Percentiles rank a stretch among this genome's conserved stretches.
Evolutionary conservation across 306 rosid genomes (phyloP).

Genomic region (Cucurbita argyrosperma): DNA sequence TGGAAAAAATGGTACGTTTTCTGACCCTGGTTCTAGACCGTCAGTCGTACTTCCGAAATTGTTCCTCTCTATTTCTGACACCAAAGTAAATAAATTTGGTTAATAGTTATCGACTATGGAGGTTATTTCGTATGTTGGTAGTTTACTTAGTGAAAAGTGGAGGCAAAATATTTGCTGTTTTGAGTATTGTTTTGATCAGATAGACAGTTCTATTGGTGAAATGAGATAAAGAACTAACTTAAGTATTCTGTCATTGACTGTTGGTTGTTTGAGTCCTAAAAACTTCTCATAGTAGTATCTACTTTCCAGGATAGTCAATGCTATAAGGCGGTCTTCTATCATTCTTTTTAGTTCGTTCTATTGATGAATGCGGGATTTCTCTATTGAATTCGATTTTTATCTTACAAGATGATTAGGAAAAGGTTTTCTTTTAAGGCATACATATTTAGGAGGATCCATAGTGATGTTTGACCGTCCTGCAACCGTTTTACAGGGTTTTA

Average conservation of each 20-base stretch:
- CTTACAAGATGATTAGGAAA: neutral
- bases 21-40: neutral
- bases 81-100: neutral
- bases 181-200: neutral
- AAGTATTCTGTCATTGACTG: neutral
- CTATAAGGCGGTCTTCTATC: neutral
- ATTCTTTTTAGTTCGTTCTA: neutral
- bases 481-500: neutral
- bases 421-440: neutral
- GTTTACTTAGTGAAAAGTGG: neutral
- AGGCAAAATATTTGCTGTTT: neutral
- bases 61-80: neutral
- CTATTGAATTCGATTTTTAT: neutral
- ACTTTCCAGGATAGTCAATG: neutral
- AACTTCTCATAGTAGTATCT: neutral
- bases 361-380: neutral
- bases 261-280: neutral
- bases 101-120: neutral
- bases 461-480: neutral
- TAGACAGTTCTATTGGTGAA: neutral
- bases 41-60: neutral
- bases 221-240: neutral
- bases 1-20: constrained; percentile 66
- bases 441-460: neutral
- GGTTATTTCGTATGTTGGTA: neutral